These are phyloP conservation scores for Russula dissimulans DNA, from an alignment of 768 basidiomycete genomes.

Conservation along the genomic window DNA sequence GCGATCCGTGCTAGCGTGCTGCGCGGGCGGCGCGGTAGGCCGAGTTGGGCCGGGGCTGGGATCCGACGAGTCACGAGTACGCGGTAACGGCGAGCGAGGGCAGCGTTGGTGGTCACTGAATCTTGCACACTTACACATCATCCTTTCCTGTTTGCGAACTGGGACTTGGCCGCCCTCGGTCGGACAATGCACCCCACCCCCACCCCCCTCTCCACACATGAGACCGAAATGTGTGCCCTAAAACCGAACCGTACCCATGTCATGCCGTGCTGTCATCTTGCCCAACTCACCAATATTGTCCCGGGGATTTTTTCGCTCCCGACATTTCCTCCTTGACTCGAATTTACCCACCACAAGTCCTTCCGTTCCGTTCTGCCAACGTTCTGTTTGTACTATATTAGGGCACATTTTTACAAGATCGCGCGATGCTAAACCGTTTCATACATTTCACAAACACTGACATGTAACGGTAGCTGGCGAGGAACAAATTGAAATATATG, in stretches of 20 bases:
- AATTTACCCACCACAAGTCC: neutral
- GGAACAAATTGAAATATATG: neutral
- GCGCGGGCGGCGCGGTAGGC: constrained; percentile 20
- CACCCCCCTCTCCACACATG: too few species aligned
- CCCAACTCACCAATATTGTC: too few species aligned
- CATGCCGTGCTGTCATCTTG: too few species aligned
- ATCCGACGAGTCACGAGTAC: constrained; percentile 34
- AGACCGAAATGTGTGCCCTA: too few species aligned
- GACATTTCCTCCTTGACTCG: neutral
- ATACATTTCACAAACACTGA: neutral
- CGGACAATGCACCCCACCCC: too few species aligned
- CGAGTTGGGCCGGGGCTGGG: constrained; percentile 36
- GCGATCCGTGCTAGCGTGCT: constrained; percentile 19
- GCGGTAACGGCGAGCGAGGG: constrained; percentile 36
- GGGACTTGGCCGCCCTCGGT: neutral
- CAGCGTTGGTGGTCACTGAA: constrained; percentile 17
- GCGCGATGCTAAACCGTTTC: neutral
- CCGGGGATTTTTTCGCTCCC: neutral
- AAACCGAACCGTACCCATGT: too few species aligned
- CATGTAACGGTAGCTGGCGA: neutral
- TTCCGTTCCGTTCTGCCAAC: neutral
- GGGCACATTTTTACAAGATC: neutral
- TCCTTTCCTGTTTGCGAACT: neutral
- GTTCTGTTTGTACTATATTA: neutral
- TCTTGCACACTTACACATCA: neutral